phyloP scores from a whole-genome alignment of 2,329 filamentous ascomycete genomes.

The Epichloe gansuensis region DNA sequence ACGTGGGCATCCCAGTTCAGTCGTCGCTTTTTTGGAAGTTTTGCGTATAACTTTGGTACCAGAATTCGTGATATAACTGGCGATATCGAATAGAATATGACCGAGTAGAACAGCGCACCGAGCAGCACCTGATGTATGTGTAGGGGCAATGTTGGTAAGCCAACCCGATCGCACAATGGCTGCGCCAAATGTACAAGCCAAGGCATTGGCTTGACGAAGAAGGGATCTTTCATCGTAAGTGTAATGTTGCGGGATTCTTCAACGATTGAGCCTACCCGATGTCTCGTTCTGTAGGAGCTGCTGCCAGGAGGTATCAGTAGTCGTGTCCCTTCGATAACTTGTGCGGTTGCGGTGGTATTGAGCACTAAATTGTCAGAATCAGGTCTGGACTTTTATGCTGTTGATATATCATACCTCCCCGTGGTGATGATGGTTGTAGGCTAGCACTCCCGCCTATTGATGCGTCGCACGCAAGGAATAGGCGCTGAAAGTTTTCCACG shows the following conservation, averaged over 20 bases:
- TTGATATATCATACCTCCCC: no score
- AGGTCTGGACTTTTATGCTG: no score
- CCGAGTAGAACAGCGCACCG: conserved; percentile 54
- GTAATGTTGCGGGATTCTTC: background rate
- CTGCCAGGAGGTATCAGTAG: background rate
- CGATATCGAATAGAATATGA: conserved; percentile 53
- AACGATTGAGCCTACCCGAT: background rate
- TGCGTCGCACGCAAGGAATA: no score
- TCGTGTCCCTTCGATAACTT: background rate
- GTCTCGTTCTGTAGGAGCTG: background rate
- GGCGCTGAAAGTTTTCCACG: no score
- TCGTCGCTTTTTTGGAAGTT: conserved; percentile 47
- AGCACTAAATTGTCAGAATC: no score
- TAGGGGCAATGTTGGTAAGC: conserved; percentile 53
- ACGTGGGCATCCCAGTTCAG: conserved; percentile 81
- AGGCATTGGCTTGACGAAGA: conserved; percentile 49
- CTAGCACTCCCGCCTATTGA: no score
- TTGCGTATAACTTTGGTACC: conserved; percentile 50
- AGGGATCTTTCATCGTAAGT: conserved; percentile 56
- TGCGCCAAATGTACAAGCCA: conserved; percentile 42
- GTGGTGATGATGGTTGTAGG: no score
- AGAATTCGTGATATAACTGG: conserved; percentile 50
- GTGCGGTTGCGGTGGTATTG: background rate
- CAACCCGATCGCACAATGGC: conserved; percentile 49
- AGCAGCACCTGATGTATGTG: conserved; percentile 67